phyloP scores from a whole-genome alignment of 1,139 yeast species.

The Geotrichum reessii region DNA sequence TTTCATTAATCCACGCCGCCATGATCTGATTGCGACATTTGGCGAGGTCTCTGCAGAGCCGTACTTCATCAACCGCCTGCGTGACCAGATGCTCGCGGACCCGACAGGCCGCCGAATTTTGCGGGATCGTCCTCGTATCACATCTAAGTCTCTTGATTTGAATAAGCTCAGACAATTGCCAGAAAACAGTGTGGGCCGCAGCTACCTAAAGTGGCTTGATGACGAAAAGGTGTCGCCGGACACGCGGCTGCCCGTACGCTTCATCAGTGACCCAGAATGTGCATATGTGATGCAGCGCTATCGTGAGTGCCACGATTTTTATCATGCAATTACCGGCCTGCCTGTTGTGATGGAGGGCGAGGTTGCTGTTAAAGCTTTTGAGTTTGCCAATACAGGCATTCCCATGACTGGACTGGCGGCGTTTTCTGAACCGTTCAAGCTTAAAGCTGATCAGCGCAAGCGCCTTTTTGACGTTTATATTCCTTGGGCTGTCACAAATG shows the following conservation, averaged over 20 bases:
- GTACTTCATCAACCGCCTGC: slow-evolving; percentile 54
- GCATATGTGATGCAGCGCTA: slow-evolving; percentile 90
- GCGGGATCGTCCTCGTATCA: slow-evolving; percentile 76
- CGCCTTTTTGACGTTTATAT: slow-evolving; percentile 53
- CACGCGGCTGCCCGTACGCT: slow-evolving; percentile 80
- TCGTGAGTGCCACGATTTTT: slow-evolving; percentile 95
- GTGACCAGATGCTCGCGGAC: slow-evolving; percentile 69
- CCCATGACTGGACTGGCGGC: slow-evolving; percentile 97
- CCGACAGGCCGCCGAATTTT: slow-evolving; percentile 71
- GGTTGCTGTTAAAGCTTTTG: slow-evolving; percentile 86
- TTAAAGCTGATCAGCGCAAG: slow-evolving; percentile 51
- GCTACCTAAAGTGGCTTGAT: slow-evolving; percentile 76
- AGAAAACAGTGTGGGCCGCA: slow-evolving; percentile 67
- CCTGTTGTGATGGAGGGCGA: slow-evolving; percentile 95
- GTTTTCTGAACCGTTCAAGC: slow-evolving; percentile 72
- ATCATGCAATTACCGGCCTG: slow-evolving; percentile 84
- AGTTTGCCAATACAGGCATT: slow-evolving; percentile 84
- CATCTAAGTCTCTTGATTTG: slow-evolving; percentile 62
- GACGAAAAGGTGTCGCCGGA: slow-evolving; percentile 91
- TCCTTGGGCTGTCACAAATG: slow-evolving; percentile 85
- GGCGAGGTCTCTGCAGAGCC: slow-evolving; percentile 89
- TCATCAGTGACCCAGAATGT: slow-evolving; percentile 81
- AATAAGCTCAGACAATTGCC: slow-evolving; percentile 58
- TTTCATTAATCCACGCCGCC: slow-evolving; percentile 64
- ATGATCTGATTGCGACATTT: slow-evolving; percentile 80